Evolutionary conservation across 257 asterid genomes (phyloP).

Genomic region (Sherardia arvensis): DNA sequence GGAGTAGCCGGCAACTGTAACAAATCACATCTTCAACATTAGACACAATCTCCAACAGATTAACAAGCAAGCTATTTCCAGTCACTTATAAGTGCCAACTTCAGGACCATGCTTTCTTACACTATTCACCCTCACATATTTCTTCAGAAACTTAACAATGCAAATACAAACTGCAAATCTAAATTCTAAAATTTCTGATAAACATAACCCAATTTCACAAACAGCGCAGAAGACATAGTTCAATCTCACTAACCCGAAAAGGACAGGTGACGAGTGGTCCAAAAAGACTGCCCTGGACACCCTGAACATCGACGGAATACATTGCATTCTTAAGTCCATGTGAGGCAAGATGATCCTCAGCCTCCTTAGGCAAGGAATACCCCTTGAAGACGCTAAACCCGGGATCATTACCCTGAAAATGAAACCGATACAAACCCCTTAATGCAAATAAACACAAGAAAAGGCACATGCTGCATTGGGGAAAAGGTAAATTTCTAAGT

Average conservation of each 20-base stretch:
- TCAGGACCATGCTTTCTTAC: background rate
- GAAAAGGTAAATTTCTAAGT: conserved; percentile 10
- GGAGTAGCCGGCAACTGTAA: conserved; percentile 68
- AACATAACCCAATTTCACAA: background rate
- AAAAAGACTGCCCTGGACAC: conserved; percentile 68
- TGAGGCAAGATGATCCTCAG: conserved; percentile 71
- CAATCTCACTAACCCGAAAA: conserved; percentile 51
- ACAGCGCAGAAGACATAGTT: background rate
- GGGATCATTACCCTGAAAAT: conserved; percentile 52
- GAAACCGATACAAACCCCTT: background rate
- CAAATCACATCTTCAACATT: conserved; percentile 9
- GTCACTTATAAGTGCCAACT: background rate
- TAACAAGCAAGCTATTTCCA: background rate
- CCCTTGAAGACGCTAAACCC: conserved; percentile 70
- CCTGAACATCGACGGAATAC: conserved; percentile 46
- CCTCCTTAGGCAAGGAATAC: conserved; percentile 55
- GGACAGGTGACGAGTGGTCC: conserved; percentile 75
- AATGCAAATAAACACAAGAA: background rate
- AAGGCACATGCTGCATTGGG: background rate
- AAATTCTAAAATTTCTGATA: background rate
- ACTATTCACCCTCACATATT: background rate
- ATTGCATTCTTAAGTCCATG: conserved; percentile 78
- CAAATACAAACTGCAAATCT: background rate
- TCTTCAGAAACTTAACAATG: background rate
- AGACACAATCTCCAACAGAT: conserved; percentile 4